These are phyloP conservation scores for Endocalyx cinctus DNA, from an alignment of 2,329 filamentous ascomycete genomes.

Conservation along the genomic window DNA sequence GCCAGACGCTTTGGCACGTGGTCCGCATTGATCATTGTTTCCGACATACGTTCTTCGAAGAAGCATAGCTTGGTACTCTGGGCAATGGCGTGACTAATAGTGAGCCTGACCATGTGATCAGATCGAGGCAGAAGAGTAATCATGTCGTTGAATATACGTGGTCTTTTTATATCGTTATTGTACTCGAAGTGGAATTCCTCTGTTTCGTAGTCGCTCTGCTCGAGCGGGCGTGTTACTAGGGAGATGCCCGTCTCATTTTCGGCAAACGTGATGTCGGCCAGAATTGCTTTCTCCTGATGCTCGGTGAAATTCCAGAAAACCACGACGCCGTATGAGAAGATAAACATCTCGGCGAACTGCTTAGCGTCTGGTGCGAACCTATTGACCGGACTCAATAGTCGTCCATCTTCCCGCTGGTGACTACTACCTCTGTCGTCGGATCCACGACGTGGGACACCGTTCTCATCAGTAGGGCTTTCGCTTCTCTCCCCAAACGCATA, in stretches of 20 bases:
- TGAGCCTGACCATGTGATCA: slow-evolving; percentile 98
- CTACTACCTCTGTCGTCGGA: slow-evolving; percentile 14
- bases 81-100: slow-evolving; percentile 94
- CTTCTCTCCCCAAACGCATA: slow-evolving; percentile 52
- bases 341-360: slow-evolving; percentile 89
- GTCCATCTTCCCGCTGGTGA: slow-evolving; percentile 26
- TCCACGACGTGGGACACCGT: slow-evolving; percentile 14
- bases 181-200: slow-evolving; percentile 99
- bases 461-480: slow-evolving; percentile 19
- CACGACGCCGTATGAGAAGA: slow-evolving; percentile 94
- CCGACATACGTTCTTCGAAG: slow-evolving; percentile 93
- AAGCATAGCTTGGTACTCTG: slow-evolving; percentile 95
- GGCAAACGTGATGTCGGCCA: slow-evolving; percentile 91
- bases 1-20: slow-evolving; percentile 86
- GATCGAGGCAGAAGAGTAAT: slow-evolving; percentile 85
- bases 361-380: slow-evolving; percentile 67
- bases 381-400: slow-evolving; percentile 46
- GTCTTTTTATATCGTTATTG: slow-evolving; percentile 76
- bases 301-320: slow-evolving; percentile 99
- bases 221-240: slow-evolving; percentile 72
- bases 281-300: slow-evolving; percentile 90
- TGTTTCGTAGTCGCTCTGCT: slow-evolving; percentile 90
- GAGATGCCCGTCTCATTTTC: slow-evolving; percentile 59
- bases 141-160: slow-evolving; percentile 98
- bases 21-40: slow-evolving; percentile 90